A percentile compares a stretch with the other conserved stretches of the same genome.
phyloP scores from a whole-genome alignment of 306 rosid species.

The Trifolium dubium region DNA sequence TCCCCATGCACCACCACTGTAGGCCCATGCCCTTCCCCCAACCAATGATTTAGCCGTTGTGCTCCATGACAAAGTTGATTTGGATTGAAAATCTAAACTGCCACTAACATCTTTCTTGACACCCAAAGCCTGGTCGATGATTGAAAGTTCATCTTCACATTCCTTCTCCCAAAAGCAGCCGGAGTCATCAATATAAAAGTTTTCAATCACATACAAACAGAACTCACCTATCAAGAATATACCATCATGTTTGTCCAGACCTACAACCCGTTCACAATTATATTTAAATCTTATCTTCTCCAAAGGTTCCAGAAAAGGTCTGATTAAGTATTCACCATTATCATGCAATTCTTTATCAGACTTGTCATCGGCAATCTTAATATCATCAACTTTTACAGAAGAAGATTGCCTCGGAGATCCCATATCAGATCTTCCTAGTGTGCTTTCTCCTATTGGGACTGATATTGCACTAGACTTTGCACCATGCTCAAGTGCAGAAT shows the following conservation, averaged over 20 bases:
- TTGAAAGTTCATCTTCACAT: conserved; percentile 84
- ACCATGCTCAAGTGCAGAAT: conserved; percentile 94
- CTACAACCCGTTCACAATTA: conserved; percentile 95
- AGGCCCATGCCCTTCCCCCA: conserved; percentile 99
- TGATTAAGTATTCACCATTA: conserved; percentile 91
- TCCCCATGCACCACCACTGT: conserved; percentile 99
- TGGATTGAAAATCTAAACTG: conserved; percentile 81
- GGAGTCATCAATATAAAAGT: conserved; percentile 80
- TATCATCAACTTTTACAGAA: conserved; percentile 67
- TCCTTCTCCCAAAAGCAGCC: conserved; percentile 95
- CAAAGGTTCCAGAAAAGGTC: conserved; percentile 89
- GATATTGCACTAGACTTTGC: conserved; percentile 85
- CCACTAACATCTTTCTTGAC: conserved; percentile 80
- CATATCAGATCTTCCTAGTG: conserved; percentile 75
- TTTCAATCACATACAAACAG: conserved; percentile 93
- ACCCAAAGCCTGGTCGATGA: conserved; percentile 98
- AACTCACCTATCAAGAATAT: conserved; percentile 92
- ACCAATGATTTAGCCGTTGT: conserved; percentile 63
- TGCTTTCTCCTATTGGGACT: conserved; percentile 73
- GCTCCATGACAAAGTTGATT: conserved; percentile 77
- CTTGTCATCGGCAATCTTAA: conserved; percentile 68
- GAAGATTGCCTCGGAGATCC: conserved; percentile 86
- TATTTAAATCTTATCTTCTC: conserved; percentile 89
- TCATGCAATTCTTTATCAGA: conserved; percentile 78
- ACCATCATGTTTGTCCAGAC: conserved; percentile 99